A percentile compares a stretch with the other conserved stretches of the same genome.
Conservation (phyloP, 257 asterid species). For the Solanum clarkiae region DNA sequence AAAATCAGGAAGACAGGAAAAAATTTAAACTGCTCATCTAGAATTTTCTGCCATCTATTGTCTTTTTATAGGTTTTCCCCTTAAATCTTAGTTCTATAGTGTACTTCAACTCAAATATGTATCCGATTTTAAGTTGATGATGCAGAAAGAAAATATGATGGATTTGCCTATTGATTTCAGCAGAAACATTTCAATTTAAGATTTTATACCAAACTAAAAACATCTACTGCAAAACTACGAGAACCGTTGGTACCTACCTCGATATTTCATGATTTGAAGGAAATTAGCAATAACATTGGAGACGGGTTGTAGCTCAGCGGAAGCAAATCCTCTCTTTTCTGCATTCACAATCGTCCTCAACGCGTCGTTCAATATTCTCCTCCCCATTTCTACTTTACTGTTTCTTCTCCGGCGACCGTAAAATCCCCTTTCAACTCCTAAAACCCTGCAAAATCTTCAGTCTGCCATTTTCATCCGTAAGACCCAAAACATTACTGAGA, state of each 20-base stretch:
- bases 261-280: conserved; percentile 86
- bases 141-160: no score
- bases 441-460: neutral
- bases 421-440: neutral
- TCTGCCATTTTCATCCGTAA: neutral
- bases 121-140: no score
- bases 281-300: conserved; percentile 75
- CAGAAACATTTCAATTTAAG: neutral
- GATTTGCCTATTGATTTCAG: neutral
- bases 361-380: conserved; percentile 80
- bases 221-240: neutral
- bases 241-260: conserved; percentile 30
- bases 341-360: conserved; percentile 85
- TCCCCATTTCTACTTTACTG: conserved; percentile 43
- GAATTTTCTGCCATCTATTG: no score
- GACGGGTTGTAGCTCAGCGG: conserved; percentile 69
- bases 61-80: no score
- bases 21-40: no score
- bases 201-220: neutral
- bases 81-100: no score
- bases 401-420: neutral
- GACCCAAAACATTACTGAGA: neutral
- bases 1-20: no score
- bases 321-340: conserved; percentile 79
- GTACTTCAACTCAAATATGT: no score